These are phyloP conservation scores for Teratosphaeria destructans DNA, from an alignment of 2,329 filamentous ascomycete species.

Conservation along the genomic window DNA sequence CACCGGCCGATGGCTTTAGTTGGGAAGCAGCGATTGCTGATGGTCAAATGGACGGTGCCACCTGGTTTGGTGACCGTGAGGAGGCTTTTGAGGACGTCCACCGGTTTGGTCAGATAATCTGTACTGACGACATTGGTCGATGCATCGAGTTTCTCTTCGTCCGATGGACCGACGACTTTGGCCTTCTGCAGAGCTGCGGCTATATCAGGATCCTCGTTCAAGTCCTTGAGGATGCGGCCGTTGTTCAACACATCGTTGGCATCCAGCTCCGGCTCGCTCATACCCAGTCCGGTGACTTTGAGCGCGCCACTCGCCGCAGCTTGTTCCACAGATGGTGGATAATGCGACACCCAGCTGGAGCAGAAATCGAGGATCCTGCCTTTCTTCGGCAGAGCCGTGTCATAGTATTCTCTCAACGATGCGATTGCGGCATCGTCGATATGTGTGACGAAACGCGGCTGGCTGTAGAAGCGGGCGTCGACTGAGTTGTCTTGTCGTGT, in stretches of 20 bases:
- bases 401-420: conserved; percentile 37
- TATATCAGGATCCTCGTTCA: conserved; percentile 33
- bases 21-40: conserved; percentile 45
- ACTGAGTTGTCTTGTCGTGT: conserved; percentile 27
- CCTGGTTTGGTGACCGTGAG: conserved; percentile 30
- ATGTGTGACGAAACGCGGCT: conserved; percentile 43
- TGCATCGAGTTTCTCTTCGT: conserved; percentile 29
- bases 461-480: conserved; percentile 30
- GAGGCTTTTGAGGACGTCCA: conserved; percentile 35
- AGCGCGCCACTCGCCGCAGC: conserved; percentile 25
- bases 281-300: conserved; percentile 37
- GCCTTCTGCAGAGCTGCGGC: conserved; percentile 9
- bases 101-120: conserved; percentile 41
- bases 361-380: conserved; percentile 42
- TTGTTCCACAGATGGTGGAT: conserved; percentile 25
- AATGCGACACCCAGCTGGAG: conserved; percentile 41
- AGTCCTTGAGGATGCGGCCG: conserved; percentile 30
- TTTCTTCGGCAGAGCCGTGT: conserved; percentile 29
- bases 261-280: conserved; percentile 38
- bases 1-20: conserved; percentile 42
- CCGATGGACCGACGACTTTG: background rate
- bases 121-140: conserved; percentile 43
- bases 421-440: conserved; percentile 42
- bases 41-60: conserved; percentile 40
- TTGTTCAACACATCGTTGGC: conserved; percentile 30